Base-by-base conservation (phyloP, 2,329 filamentous ascomycete genomes). In the Mollisia scopiformis region DNA sequence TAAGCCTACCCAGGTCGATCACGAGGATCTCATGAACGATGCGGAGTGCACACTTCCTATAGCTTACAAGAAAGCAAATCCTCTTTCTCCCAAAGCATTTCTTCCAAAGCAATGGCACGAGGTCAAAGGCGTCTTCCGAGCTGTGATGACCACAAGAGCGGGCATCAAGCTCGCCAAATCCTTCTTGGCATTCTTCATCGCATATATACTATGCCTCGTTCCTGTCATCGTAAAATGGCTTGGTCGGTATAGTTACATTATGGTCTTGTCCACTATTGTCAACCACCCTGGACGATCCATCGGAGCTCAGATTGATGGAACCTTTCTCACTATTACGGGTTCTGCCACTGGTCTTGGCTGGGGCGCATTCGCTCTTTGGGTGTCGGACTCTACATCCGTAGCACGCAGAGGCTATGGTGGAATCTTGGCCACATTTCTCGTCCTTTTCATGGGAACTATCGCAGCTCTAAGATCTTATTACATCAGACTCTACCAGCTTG, bases 251-350 rank as follows among this genome's bases (percentile, higher is more conserved):
- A 77, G 77, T 63, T 86, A 85, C 65, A 78, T 87, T 61, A 81
- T 85, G 76, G 79, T 77, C 3, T 71, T 87, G 51, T 86, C 84
- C 2, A 75, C 81, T n/a, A 78, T 86, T 21, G 66, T 87, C 47
- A 87, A 86, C 60, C 84, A 87, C 65, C 78, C 84, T 2, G 82
- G 81, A 23, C 77, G 84, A 37, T 80, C 82, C 1, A 67, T 86
- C 55, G 84, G 84, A 6, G 79, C 83, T 13, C 84, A 87, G 65
- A 70, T 87, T 23, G 84, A 87, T 68, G 84, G 84, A 1, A 73
- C 80, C 3, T 58, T 84, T 43, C 71, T 83, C 21, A 86, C 83
- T 5, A 80, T 78, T n/a, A 30, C 83, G 6, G 84, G 84, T 2
- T 81, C 82, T 1, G 80, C 80, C 5, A 75, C 78, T 30, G 84